Evolutionary conservation across 305 asterid genomes (phyloP).

Genomic region (Ilex paraguariensis): DNA sequence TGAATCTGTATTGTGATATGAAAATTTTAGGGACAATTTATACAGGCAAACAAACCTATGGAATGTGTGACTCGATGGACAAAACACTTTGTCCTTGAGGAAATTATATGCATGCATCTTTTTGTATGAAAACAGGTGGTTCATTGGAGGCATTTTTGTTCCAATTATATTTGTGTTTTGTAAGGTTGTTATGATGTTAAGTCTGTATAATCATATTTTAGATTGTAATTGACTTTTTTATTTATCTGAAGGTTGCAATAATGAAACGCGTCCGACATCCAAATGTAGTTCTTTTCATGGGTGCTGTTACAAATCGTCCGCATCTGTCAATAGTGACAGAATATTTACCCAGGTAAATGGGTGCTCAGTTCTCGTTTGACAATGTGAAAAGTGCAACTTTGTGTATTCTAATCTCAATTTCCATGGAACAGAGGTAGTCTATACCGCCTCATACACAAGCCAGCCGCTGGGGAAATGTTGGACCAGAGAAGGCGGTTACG

Average conservation of each 20-base stretch:
- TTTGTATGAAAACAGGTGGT: no score
- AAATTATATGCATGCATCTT: no score
- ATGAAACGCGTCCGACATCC: conserved; percentile 99
- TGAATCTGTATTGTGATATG: no score
- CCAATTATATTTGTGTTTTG: no score
- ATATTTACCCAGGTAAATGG: conserved; percentile 73
- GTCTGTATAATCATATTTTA: no score
- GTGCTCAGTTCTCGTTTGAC: conserved; percentile 1
- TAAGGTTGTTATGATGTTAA: no score
- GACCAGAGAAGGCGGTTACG: conserved; percentile 76
- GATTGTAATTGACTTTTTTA: neutral
- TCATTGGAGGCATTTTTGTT: no score
- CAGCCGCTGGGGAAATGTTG: conserved; percentile 67
- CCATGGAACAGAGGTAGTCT: conserved; percentile 78
- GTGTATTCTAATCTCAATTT: neutral
- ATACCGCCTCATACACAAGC: conserved; percentile 80
- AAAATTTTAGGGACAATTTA: no score
- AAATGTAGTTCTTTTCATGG: conserved; percentile 95
- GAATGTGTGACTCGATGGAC: no score
- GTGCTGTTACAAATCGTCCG: conserved; percentile 89
- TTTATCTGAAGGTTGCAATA: conserved; percentile 66
- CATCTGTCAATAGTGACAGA: conserved; percentile 91
- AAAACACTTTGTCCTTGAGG: no score
- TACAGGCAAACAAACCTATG: no score
- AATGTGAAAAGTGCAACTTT: neutral